Evolutionary conservation across 257 asterid genomes (phyloP), one percentile per base, ranked within the genome.

Genomic region (Primulina huaijiensis): DNA sequence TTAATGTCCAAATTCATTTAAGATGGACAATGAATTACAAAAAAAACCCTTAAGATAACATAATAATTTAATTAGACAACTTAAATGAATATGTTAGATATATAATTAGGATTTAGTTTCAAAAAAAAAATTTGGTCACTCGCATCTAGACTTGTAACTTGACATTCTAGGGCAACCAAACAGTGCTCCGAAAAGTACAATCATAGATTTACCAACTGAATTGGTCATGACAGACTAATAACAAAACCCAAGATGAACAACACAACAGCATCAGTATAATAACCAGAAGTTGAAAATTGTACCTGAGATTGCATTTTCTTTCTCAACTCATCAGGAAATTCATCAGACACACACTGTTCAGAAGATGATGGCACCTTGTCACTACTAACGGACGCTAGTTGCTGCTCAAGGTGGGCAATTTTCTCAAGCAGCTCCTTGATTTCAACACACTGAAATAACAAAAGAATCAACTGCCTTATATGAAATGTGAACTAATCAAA

Each of bases 291-390:
- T 4, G 19, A 75, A 66, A 19, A 82, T 67, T 72, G 43, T 71
- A 89, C 97, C 97, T 90, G 97, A 43, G 83, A 77, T 86, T 90
- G 96, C 66, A 87, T 80, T 79, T 82, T 90, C 82, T 71, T 89
- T 72, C 82, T 81, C 83, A 90, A 75, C 66, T 88, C 97, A 10
- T 84, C 92, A 58, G 75, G 65, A 73, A 73, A 77, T 79, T 83
- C 95, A 79, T 86, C 88, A 52, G 88, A 81, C 66, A 75, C 74
- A 71, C 75, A 33, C 60, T 82, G 85, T 69, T 79, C 88, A 57
- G 88, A 81, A 52, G 80, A 50, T 33, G 78, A 64, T 62, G 78
- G 70, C 66, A 64, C 64, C 67, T 79, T 86, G 71, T 74, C 89
- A 71, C 80, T 68, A 27, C 84, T 52, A 60, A 77, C 79, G 63